These are phyloP conservation scores for Aspergillus nidulans DNA, from an alignment of 495 filamentous ascomycete species.

Conservation along the genomic window DNA sequence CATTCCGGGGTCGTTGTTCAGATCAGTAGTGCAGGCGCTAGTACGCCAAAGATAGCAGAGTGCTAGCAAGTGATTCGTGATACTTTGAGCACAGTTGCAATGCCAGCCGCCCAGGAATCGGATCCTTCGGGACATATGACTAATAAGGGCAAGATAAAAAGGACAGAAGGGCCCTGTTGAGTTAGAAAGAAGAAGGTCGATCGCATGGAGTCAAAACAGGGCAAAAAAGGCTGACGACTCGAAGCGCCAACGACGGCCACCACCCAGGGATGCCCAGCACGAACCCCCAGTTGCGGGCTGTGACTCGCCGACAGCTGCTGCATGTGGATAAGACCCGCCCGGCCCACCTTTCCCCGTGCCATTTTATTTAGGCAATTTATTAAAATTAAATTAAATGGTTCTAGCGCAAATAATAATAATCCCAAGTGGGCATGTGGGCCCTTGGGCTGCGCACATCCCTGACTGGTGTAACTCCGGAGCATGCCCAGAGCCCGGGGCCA, in stretches of 20 bases:
- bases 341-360: constrained; percentile 26
- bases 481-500: constrained; percentile 10
- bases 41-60: background rate
- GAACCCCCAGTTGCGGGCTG: constrained; percentile 24
- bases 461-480: constrained; percentile 18
- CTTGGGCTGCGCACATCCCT: constrained; percentile 13
- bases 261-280: constrained; percentile 26
- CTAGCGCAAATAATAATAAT: constrained; percentile 22
- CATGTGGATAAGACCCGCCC: constrained; percentile 24
- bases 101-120: background rate
- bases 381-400: too few species aligned
- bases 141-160: background rate
- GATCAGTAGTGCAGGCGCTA: constrained; percentile 6
- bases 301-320: constrained; percentile 31
- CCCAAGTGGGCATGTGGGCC: constrained; percentile 11
- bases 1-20: constrained; percentile 4
- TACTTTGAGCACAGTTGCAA: background rate
- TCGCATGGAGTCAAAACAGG: constrained; percentile 23
- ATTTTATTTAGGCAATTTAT: constrained; percentile 15
- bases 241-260: constrained; percentile 22
- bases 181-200: background rate
- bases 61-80: constrained; percentile 1
- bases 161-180: background rate
- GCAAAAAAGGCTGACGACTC: constrained; percentile 24
- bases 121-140: background rate